Evolutionary conservation across 192 early-diverging fungal genomes (phyloP).

Genomic region (Coemansia sp.): DNA sequence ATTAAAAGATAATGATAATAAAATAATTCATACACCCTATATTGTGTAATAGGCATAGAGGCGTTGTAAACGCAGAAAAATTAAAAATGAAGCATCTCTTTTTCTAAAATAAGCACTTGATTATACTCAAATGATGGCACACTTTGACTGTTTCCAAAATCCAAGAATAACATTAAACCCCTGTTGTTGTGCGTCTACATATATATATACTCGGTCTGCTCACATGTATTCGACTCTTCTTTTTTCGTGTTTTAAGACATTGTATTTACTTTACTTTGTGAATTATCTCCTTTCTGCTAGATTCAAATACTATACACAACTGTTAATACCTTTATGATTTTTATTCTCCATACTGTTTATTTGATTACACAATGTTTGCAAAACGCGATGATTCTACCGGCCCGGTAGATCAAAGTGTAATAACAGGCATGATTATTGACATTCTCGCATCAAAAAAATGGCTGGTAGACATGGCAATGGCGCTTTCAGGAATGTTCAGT

Average conservation of each 20-base stretch:
- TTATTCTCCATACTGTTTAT: neutral
- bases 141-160: neutral
- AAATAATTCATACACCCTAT: neutral
- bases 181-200: neutral
- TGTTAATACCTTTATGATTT: neutral
- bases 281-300: neutral
- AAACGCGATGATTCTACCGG: slow-evolving; percentile 4
- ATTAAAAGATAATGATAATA: neutral
- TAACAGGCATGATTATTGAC: neutral
- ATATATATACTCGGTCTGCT: neutral
- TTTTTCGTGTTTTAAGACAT: neutral
- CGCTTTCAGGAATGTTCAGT: slow-evolving; percentile 7
- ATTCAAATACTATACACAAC: neutral
- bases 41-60: neutral
- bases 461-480: slow-evolving; percentile 4
- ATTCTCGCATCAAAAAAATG: neutral
- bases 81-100: neutral
- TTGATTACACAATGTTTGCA: neutral
- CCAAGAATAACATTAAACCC: too few species aligned
- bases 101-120: neutral
- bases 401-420: slow-evolving; percentile 5
- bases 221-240: neutral
- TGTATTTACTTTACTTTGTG: neutral
- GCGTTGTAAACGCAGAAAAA: neutral
- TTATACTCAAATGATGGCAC: neutral